phyloP scores from a whole-genome alignment of 805 yeast species.

The Ogataea wickerhamii region DNA sequence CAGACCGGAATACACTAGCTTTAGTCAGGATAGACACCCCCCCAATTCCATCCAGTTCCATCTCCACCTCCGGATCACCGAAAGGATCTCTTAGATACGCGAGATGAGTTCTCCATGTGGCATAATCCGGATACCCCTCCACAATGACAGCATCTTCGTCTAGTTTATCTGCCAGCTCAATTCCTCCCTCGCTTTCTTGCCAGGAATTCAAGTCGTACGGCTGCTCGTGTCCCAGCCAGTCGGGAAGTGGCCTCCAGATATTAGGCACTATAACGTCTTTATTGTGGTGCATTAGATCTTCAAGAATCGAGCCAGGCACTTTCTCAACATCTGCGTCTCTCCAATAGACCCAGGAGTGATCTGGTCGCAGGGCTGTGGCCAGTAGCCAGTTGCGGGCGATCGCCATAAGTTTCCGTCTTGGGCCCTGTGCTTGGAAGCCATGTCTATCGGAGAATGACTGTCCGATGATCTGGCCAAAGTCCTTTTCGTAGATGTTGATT shows the following conservation, averaged over 20 bases:
- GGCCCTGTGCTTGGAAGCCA: constrained; percentile 92
- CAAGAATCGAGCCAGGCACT: constrained; percentile 74
- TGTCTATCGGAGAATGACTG: constrained; percentile 89
- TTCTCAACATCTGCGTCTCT: constrained; percentile 93
- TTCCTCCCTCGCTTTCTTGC: constrained; percentile 77
- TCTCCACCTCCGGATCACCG: constrained; percentile 88
- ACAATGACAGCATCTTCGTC: constrained; percentile 94
- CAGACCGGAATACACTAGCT: constrained; percentile 79
- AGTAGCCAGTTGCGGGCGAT: constrained; percentile 91
- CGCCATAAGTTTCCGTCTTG: constrained; percentile 89
- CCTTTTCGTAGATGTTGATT: constrained; percentile 82
- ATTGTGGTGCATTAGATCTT: constrained; percentile 86
- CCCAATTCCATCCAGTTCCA: constrained; percentile 94
- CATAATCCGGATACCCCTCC: constrained; percentile 93
- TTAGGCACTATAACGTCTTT: constrained; percentile 90
- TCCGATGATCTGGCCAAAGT: constrained; percentile 88
- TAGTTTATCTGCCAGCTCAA: constrained; percentile 64
- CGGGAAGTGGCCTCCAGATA: constrained; percentile 83
- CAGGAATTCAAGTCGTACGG: constrained; percentile 79
- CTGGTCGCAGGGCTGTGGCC: constrained; percentile 77
- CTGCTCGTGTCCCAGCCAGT: constrained; percentile 76
- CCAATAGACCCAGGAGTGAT: constrained; percentile 95
- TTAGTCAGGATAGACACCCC: constrained; percentile 89
- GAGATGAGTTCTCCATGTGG: constrained; percentile 95
- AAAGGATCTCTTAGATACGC: constrained; percentile 90